Base-by-base conservation (phyloP, 139 green algal genomes). In the Helicosporidium sp. region DNA sequence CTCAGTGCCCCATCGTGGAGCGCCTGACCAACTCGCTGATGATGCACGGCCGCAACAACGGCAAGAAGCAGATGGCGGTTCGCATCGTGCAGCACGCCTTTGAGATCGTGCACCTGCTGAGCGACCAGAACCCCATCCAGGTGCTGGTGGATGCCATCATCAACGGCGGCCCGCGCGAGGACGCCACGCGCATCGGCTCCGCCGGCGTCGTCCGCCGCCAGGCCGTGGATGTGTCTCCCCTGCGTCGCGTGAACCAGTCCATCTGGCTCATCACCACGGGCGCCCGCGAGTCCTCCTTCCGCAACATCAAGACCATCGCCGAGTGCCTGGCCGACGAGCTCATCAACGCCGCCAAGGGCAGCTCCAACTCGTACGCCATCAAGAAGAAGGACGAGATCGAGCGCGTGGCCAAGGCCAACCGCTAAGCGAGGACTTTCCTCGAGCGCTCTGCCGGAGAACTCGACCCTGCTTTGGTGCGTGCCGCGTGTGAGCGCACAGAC, bases 381-480 rank as follows among this genome's bases (percentile, higher is more conserved):
- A 98, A 98, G 89, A 98, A 98, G 84, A 98, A 98, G 84, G 67
- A 87, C 54, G 79, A 98, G 74, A 76, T 98, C n/a, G 88, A 98
- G 80, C 86, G 89, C 60, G 89, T 98, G 43, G 88, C 88, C 52
- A 98, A 98, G 84, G 88, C 88, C 62, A 98, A 98, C 76, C 79
- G 88, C 55, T 97, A 89, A 87, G 51, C 39, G 42, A n/a, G n/a
- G n/a, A n/a, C n/a, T n/a, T n/a, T n/a, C n/a, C n/a, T n/a, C n/a
- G n/a, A n/a, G n/a, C n/a, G n/a, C n/a, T n/a, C n/a, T n/a, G n/a
- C n/a, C n/a, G n/a, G n/a, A n/a, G n/a, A n/a, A n/a, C n/a, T n/a
- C n/a, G n/a, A n/a, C n/a, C n/a, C n/a, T n/a, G n/a, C n/a, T n/a
- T n/a, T n/a, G n/a, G n/a, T n/a, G n/a, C n/a, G n/a, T n/a, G n/a